Evolutionary conservation across 257 asterid species (phyloP), one percentile per base, ranked within the genome.

Genomic region (Schizonepeta tenuifolia): DNA sequence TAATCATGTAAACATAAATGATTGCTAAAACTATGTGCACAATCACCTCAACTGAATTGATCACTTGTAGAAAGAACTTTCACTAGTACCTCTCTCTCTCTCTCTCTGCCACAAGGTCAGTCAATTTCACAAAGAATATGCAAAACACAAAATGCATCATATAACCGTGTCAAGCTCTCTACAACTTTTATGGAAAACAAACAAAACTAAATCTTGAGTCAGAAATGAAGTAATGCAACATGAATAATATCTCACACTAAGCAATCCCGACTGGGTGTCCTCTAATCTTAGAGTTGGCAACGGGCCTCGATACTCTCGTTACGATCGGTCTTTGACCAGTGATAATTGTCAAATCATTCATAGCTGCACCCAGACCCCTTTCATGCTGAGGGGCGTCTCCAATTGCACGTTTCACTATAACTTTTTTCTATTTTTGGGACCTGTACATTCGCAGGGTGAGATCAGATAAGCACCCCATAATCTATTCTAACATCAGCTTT

Each of bases 351-450:
- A 95, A 80, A 50, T 95, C 97, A 73, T 87, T 95, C 79, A 92
- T 53, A 57, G 98, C 98, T 35, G 98, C 98, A 36, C 87, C 97
- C 85, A 92, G 81, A 56, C 98, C 98, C 86, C 87, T 92, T 0
- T 97, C 82, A 85, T 90, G 90, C 89, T 92, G 98, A 13, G 98
- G 96, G 76, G 99, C 98, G 24, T 95, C 99, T 83, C 96, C 98
- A 72, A 95, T 84, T 56, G 97, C 97, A 77, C 99, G 90, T 76
- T 90, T 95, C 89, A 95, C 97, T 44, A 95, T 98, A 71, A 95
- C 78, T 83, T 92, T 92, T 92, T 8, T 87, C 87, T 44, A 92
- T 65, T 83, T 95, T 92, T 1, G 99, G 99, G 67, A 95, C 98
- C 99, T 90, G 68, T 41, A 67, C 65, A 77, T 66, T 77, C 28